Evolutionary conservation across 1,284 basidiomycete genomes (phyloP).

Genomic region (Sanghuangporus baumii): DNA sequence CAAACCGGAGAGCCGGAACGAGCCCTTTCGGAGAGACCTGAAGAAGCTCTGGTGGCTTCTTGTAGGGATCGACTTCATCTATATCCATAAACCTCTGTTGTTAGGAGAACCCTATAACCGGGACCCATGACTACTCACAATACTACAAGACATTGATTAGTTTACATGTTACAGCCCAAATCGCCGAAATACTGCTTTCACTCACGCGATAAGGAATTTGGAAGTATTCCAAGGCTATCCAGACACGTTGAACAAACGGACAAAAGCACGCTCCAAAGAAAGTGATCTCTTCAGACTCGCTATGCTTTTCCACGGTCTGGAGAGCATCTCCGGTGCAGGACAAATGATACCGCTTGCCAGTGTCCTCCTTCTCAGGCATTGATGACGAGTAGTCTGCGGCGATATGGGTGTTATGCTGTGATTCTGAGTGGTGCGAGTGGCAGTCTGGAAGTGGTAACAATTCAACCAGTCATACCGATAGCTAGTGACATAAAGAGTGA

Average conservation of each 20-base stretch:
- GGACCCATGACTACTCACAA: not conserved
- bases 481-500: not conserved
- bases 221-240: constrained; percentile 62
- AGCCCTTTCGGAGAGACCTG: constrained; percentile 76
- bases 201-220: constrained; percentile 54
- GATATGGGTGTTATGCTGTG: not conserved
- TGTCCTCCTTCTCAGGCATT: constrained; percentile 26
- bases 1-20: constrained; percentile 64
- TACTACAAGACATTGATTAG: not conserved
- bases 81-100: not conserved
- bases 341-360: constrained; percentile 46
- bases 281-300: constrained; percentile 44
- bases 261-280: constrained; percentile 70
- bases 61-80: constrained; percentile 81
- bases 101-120: not conserved
- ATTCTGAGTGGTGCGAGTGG: not conserved
- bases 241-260: constrained; percentile 70
- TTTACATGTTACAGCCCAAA: not conserved
- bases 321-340: constrained; percentile 56
- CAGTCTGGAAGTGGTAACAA: not conserved
- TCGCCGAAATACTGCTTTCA: not conserved
- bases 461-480: not conserved
- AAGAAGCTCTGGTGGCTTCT: constrained; percentile 72
- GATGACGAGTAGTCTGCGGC: not conserved
- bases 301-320: constrained; percentile 45